Evolutionary conservation across 305 asterid species (phyloP), one percentile per base, ranked within the genome.

Genomic region (Ajuga reptans): DNA sequence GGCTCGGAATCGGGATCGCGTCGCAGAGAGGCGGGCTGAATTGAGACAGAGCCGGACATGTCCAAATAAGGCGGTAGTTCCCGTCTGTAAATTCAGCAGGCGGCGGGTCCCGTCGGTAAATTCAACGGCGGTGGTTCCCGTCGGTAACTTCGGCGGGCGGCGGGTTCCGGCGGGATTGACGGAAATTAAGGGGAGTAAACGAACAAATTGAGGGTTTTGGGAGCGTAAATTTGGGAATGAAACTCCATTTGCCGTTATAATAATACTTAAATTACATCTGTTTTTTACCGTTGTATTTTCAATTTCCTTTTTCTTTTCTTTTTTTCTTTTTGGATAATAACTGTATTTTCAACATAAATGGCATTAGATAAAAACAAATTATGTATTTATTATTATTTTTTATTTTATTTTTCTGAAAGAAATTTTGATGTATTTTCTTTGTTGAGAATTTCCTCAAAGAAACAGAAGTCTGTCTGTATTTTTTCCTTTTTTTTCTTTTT

Each of bases 1-100:
- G 88, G 82, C 50, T 89, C 94, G 57, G 89, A 72, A 14, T 83
- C 84, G 45, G 74, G 15, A 68, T 84, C 88, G n/a, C 82, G 87
- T 11, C 82, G 75, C 72, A 45, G 71, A 43, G 87, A 70, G 46
- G 84, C 21, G 29, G 85, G 42, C 45, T 75, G 82, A 14, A 82
- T 57, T 10, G 86, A 52, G 49, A 85, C 76, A 14, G 92, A 51
- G 39, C 75, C 76, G 15, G 96, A 85, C 96, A 86, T 89, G 71
- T 68, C 79, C 55, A 71, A 43, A 11, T 67, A 73, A 52, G 78
- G 81, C 31, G 77, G 74, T 53, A 49, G 79, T 51, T 39, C 55
- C 53, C 79, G 76, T 57, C 74, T 64, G 49, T 69, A 10, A 37
- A 50, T 6, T 9, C 57, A 68, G 74, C 69, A 45, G 58, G 57